These are phyloP conservation scores for Platismatia glauca DNA, from an alignment of 495 filamentous ascomycete species.

Conservation along the genomic window DNA sequence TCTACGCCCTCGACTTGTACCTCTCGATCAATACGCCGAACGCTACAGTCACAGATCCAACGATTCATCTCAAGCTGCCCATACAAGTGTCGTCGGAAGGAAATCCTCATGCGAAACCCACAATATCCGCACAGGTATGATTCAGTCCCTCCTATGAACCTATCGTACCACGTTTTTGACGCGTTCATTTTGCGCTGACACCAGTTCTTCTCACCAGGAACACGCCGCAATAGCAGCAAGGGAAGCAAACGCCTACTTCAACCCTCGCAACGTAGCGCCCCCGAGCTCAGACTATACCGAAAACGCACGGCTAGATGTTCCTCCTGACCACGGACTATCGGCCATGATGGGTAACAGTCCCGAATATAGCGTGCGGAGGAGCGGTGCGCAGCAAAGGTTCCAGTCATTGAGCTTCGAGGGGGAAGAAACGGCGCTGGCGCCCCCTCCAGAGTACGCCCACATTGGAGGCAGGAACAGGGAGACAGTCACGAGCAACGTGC, in stretches of 20 bases:
- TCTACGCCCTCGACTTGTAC: slow-evolving; percentile 65
- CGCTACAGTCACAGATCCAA: slow-evolving; percentile 45
- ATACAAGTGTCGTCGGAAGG: slow-evolving; percentile 54
- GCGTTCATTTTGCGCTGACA: background rate
- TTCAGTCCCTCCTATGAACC: background rate
- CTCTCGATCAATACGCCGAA: slow-evolving; percentile 52
- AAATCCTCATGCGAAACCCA: slow-evolving; percentile 17
- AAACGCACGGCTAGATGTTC: background rate
- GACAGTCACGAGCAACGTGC: background rate
- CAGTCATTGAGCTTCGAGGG: slow-evolving; percentile 19
- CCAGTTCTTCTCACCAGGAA: background rate
- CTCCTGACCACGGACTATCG: slow-evolving; percentile 1
- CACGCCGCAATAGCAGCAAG: slow-evolving; percentile 22
- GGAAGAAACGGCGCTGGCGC: slow-evolving; percentile 10
- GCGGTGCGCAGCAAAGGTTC: slow-evolving; percentile 15
- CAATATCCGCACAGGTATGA: slow-evolving; percentile 10
- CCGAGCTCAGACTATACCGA: slow-evolving; percentile 19
- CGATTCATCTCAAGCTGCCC: slow-evolving; percentile 59
- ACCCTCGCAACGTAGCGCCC: slow-evolving; percentile 14
- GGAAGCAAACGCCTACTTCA: slow-evolving; percentile 19
- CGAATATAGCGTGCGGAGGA: slow-evolving; percentile 2
- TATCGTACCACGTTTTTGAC: background rate
- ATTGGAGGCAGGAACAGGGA: background rate
- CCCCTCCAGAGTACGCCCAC: slow-evolving; percentile 2
- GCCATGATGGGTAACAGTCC: background rate